Conservation (phyloP, 2,329 filamentous ascomycete genomes). For the Pseudogymnoascus sp. region DNA sequence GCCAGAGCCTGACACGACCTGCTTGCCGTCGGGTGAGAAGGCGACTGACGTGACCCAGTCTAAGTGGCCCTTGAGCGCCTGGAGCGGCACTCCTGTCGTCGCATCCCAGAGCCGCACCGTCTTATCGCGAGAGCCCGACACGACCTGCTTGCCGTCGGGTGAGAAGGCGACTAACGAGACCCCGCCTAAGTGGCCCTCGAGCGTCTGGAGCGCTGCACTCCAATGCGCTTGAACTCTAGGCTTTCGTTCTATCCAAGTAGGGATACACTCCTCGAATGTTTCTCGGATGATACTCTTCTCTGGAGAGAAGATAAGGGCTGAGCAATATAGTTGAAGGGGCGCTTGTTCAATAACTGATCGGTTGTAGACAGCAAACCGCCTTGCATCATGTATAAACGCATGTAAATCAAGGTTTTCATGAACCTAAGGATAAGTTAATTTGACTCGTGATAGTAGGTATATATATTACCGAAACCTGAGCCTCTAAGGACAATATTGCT, state of each 20-base stretch:
- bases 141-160: no score
- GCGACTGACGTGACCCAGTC: no score
- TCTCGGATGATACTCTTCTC: conserved; percentile 25
- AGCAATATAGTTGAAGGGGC: conserved; percentile 31
- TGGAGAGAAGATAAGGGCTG: conserved; percentile 29
- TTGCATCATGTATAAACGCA: conserved; percentile 19
- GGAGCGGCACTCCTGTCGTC: no score
- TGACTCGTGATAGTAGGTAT: conserved; percentile 11
- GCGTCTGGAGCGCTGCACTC: conserved; percentile 17
- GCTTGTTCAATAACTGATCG: conserved; percentile 24
- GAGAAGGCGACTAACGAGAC: no score
- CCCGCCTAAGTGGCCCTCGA: no score
- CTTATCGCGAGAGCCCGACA: no score
- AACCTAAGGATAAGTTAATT: conserved; percentile 10
- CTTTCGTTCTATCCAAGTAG: conserved; percentile 17
- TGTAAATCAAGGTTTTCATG: conserved; percentile 8
- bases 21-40: no score
- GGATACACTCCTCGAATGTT: conserved; percentile 16
- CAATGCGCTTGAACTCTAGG: conserved; percentile 16
- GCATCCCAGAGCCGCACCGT: no score
- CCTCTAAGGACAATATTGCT: conserved; percentile 16
- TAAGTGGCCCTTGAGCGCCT: no score
- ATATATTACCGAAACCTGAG: conserved; percentile 12
- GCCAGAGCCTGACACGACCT: no score
- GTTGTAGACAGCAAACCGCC: conserved; percentile 19